Evolutionary conservation across 495 filamentous ascomycete genomes (phyloP).

Genomic region (Zalerion maritima): DNA sequence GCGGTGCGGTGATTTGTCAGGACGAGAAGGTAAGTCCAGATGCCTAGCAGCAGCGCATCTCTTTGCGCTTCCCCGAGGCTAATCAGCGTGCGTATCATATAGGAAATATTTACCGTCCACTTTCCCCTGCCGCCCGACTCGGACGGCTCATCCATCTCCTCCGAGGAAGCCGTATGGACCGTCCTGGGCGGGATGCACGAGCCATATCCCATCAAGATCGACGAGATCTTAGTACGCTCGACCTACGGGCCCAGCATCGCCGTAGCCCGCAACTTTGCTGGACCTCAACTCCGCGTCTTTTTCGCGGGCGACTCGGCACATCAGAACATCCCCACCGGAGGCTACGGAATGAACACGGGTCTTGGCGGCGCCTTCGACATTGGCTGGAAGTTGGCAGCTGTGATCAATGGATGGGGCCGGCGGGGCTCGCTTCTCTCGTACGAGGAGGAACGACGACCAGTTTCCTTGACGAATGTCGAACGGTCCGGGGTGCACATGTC

Average conservation of each 20-base stretch:
- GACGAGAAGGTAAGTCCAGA: no score
- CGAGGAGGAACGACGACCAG: constrained; percentile 21
- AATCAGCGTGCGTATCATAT: no score
- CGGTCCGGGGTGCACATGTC: no score
- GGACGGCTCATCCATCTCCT: constrained; percentile 6
- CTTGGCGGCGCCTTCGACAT: constrained; percentile 45
- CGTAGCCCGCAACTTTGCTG: constrained; percentile 9
- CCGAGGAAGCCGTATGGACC: constrained; percentile 10
- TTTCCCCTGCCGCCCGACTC: constrained; percentile 4
- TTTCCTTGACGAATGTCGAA: no score
- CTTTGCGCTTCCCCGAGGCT: no score
- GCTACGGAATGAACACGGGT: constrained; percentile 47
- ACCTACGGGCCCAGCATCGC: constrained; percentile 12
- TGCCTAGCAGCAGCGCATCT: no score
- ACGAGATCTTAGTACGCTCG: constrained; percentile 16
- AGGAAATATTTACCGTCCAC: constrained; percentile 20
- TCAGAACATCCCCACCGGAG: constrained; percentile 40
- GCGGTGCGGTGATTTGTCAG: constrained; percentile 15
- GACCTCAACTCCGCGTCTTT: constrained; percentile 23
- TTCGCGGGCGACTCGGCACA: constrained; percentile 46
- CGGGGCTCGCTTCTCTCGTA: constrained; percentile 21
- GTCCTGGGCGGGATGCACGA: constrained; percentile 12
- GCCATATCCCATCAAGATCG: constrained; percentile 13
- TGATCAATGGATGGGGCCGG: constrained; percentile 12
- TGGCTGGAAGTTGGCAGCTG: constrained; percentile 37